Percentiles rank a stretch among this genome's conserved stretches.
These are phyloP conservation scores for Leishmania martiniquensis DNA, from an alignment of 208 protist genomes.

Conservation along the genomic window DNA sequence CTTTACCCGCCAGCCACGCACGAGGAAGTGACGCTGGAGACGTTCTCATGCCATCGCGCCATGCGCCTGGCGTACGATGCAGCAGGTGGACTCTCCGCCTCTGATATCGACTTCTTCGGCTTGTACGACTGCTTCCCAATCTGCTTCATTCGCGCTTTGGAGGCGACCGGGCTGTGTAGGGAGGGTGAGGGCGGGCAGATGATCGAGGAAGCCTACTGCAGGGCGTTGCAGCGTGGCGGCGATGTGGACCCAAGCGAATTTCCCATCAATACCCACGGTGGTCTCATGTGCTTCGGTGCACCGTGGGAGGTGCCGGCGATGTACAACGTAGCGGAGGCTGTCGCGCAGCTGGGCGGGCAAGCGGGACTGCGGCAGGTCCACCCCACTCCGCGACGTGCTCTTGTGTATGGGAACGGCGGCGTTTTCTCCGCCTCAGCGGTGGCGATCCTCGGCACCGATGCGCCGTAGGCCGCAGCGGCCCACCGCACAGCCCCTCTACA, in stretches of 20 bases:
- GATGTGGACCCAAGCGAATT: slow-evolving; percentile 40
- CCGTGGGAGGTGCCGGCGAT: slow-evolving; percentile 83
- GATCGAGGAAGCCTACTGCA: slow-evolving; percentile 55
- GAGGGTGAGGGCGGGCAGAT: slow-evolving; percentile 62
- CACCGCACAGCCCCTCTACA: background rate
- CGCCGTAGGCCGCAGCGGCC: slow-evolving; percentile 9
- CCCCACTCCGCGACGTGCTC: slow-evolving; percentile 52
- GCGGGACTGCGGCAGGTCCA: slow-evolving; percentile 56
- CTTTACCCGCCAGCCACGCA: slow-evolving; percentile 60
- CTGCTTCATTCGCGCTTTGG: slow-evolving; percentile 74
- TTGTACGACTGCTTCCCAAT: slow-evolving; percentile 88
- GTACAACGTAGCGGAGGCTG: slow-evolving; percentile 77
- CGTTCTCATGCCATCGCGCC: slow-evolving; percentile 67
- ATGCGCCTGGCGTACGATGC: slow-evolving; percentile 50
- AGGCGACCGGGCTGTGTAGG: slow-evolving; percentile 58
- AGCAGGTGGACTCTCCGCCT: slow-evolving; percentile 42
- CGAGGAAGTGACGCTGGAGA: slow-evolving; percentile 51
- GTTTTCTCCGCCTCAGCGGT: slow-evolving; percentile 83
- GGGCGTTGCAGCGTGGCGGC: slow-evolving; percentile 28
- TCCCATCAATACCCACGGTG: slow-evolving; percentile 82
- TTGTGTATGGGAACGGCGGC: slow-evolving; percentile 92
- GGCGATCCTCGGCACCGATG: slow-evolving; percentile 69
- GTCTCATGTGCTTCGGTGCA: slow-evolving; percentile 77
- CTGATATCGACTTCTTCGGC: slow-evolving; percentile 81
- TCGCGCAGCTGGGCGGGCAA: slow-evolving; percentile 49